Base-by-base conservation (phyloP, 495 filamentous ascomycete genomes). In the Staphylotrichum tortipilum region DNA sequence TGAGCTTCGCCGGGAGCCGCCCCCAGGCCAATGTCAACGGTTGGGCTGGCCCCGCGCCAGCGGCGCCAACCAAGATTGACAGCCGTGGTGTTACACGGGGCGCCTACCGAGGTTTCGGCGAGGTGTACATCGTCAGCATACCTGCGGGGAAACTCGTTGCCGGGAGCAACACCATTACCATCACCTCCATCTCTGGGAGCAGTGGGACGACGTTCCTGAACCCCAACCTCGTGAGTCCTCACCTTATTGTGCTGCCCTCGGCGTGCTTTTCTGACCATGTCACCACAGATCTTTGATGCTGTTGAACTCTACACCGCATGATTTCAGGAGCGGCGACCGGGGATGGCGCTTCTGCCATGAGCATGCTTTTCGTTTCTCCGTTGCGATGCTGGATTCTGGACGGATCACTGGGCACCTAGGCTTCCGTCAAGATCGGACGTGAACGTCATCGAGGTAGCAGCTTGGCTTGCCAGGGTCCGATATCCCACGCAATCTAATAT, bases 61-160 rank as follows among this genome's bases (percentile, higher is more conserved):
- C 70, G 0, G 80, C 81, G 0, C 80, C 82, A 5, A 71, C 67
- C 3, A 83, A 83, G 64, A 79, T 85, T 29, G 75, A 84, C 55
- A 78, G 72, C 10, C 72, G 81, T 1, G 82, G 82, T 14, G 74
- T 84, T 0, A 85, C 81, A 12, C 65, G 82, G 9, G 82, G 82
- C 0, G 78, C 80, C 1, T 85, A 84, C 50, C 66, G 79, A 0
- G 81, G 82, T 0, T 63, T 70, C 49, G 79, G 80, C 1, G 79
- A 85, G 49, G 71, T 82, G 1, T 85, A 84, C 52, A 70, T 75
- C 38, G 75, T 81, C 18, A 61, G 56, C 7, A 72, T 84, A 31
- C 74, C 79, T 0, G 54, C 71, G 3, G 76, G 78, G 0, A 78
- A 63, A n/a, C 69, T 85, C 38, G 71, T 79, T 8, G 66, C 59